A percentile compares a stretch with the other conserved stretches of the same genome.
Evolutionary conservation across 306 rosid genomes (phyloP).

Genomic region (Carpinus viminea): DNA sequence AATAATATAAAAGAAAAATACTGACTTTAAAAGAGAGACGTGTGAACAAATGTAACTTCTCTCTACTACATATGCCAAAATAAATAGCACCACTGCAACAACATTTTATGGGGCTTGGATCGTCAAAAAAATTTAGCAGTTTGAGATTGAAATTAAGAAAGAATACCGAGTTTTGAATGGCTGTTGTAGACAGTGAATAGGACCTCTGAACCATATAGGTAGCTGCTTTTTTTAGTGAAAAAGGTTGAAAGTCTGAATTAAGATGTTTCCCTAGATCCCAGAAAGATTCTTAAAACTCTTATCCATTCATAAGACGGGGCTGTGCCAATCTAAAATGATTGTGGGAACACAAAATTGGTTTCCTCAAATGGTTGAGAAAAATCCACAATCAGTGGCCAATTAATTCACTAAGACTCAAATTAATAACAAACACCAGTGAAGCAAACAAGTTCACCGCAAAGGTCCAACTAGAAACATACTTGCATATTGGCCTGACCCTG

Average conservation of each 20-base stretch:
- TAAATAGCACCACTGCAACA: not conserved
- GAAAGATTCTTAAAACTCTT: not conserved
- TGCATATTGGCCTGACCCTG: conserved; percentile 36
- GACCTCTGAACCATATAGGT: not conserved
- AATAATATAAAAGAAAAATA: not conserved
- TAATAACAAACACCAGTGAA: not conserved
- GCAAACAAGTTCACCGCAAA: not conserved
- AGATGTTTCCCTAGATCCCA: not conserved
- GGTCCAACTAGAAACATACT: conserved; percentile 30
- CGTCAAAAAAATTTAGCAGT: not conserved
- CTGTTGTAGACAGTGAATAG: not conserved
- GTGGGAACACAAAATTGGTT: not conserved
- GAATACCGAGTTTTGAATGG: not conserved
- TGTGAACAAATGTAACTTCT: not conserved
- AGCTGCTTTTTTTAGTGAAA: not conserved
- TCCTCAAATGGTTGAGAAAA: not conserved
- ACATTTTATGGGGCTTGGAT: too few relatives aligned
- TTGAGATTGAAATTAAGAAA: not conserved
- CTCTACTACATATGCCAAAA: not conserved
- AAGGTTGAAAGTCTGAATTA: not conserved
- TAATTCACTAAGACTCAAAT: not conserved
- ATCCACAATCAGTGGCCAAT: not conserved
- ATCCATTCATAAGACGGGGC: not conserved
- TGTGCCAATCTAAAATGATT: not conserved
- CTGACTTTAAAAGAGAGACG: conserved; percentile 4